A percentile compares a stretch with the other conserved stretches of the same genome.
These are phyloP conservation scores for Tulasnella sp. DNA, from an alignment of 768 basidiomycete species.

Conservation along the genomic window DNA sequence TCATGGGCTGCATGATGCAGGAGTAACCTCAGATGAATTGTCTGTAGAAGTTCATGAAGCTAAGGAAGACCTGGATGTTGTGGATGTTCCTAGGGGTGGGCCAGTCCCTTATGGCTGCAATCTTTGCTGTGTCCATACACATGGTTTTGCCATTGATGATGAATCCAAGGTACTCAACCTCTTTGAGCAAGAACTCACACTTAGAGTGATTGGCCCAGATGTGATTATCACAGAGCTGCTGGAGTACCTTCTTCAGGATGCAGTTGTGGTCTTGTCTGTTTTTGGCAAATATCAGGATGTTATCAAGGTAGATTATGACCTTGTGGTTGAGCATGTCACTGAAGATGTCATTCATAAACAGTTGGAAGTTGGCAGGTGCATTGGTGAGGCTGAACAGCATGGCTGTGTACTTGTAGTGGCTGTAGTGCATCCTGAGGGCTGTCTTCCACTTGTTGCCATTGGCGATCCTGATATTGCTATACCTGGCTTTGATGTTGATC, in stretches of 20 bases:
- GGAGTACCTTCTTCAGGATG: conserved; percentile 10
- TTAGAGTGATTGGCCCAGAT: neutral
- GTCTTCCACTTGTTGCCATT: conserved; percentile 16
- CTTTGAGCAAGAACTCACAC: neutral
- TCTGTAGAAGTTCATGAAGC: conserved; percentile 26
- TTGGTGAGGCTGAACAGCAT: neutral
- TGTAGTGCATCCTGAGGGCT: conserved; percentile 5
- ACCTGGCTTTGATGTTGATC: conserved; percentile 3
- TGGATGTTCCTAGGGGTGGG: conserved; percentile 20
- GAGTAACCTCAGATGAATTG: conserved; percentile 24
- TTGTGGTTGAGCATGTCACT: conserved; percentile 16
- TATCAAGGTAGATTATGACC: conserved; percentile 19
- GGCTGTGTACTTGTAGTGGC: neutral
- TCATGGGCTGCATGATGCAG: neutral
- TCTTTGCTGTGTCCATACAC: conserved; percentile 21
- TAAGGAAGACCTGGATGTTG: conserved; percentile 22
- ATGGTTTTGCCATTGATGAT: conserved; percentile 7
- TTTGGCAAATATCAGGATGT: conserved; percentile 17
- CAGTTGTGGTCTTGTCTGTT: conserved; percentile 14
- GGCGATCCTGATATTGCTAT: conserved; percentile 9
- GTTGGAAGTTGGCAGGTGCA: neutral
- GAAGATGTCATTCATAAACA: conserved; percentile 19
- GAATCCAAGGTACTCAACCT: neutral
- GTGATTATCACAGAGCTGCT: neutral
- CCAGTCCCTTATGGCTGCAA: conserved; percentile 22